A percentile compares a stretch with the other conserved stretches of the same genome.
These are phyloP conservation scores for Serendipita indica DNA, from an alignment of 768 basidiomycete species.

Conservation along the genomic window DNA sequence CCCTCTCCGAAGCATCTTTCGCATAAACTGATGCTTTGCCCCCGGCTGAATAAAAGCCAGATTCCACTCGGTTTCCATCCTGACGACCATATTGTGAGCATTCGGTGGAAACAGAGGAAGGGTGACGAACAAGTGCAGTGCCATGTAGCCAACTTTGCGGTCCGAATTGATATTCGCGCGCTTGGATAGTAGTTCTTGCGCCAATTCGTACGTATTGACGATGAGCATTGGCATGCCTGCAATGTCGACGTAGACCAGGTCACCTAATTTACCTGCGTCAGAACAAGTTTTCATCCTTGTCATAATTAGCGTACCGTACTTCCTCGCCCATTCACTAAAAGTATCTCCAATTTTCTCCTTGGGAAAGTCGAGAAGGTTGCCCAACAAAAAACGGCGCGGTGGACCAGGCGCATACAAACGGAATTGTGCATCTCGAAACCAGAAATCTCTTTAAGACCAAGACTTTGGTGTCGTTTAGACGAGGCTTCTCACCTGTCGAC, in stretches of 20 bases:
- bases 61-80: neutral
- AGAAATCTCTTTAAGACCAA: too few species aligned
- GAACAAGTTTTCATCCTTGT: neutral
- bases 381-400: slow-evolving; percentile 16
- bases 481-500: too few species aligned
- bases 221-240: neutral
- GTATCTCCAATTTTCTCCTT: slow-evolving; percentile 36
- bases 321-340: slow-evolving; percentile 44
- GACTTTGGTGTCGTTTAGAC: too few species aligned
- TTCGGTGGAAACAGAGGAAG: neutral
- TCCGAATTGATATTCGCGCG: neutral
- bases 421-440: too few species aligned
- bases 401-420: slow-evolving; percentile 18
- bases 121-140: neutral
- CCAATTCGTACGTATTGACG: slow-evolving; percentile 5
- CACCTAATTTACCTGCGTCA: neutral
- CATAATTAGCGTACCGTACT: slow-evolving; percentile 25
- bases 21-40: neutral
- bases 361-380: slow-evolving; percentile 18
- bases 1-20: neutral
- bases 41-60: slow-evolving; percentile 6
- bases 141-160: neutral
- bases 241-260: neutral
- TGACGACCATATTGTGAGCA: neutral
- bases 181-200: neutral